Evolutionary conservation across 257 asterid species (phyloP).

Genomic region (Nemophila menziesii): DNA sequence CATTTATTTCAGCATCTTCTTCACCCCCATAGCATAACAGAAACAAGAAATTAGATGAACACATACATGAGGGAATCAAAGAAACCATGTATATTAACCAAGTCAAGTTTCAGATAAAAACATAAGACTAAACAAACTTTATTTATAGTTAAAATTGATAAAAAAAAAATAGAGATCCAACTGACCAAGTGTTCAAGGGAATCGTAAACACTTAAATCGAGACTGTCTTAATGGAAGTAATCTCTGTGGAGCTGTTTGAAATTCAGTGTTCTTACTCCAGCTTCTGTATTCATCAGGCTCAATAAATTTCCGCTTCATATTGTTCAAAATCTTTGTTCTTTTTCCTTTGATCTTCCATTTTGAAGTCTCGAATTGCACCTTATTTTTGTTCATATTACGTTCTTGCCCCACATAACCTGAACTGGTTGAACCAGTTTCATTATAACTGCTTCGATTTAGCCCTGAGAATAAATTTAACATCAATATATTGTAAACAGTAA

Average conservation of each 20-base stretch:
- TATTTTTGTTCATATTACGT: conserved; percentile 18
- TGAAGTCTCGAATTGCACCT: conserved; percentile 36
- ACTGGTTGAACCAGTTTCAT: conserved; percentile 37
- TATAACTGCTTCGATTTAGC: conserved; percentile 11
- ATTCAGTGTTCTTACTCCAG: conserved; percentile 42
- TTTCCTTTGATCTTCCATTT: conserved; percentile 76
- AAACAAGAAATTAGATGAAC: too few species aligned
- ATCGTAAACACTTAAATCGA: conserved; percentile 45
- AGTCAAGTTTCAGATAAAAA: too few species aligned
- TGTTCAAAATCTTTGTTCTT: conserved; percentile 47
- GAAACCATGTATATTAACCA: too few species aligned
- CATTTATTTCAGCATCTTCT: too few species aligned
- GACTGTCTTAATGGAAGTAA: conserved; percentile 62
- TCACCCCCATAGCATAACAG: too few species aligned
- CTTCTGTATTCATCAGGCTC: conserved; percentile 38
- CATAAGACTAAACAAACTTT: too few species aligned
- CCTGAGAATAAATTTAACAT: not conserved
- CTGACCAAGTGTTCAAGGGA: too few species aligned
- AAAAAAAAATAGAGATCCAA: too few species aligned
- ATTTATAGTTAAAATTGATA: too few species aligned
- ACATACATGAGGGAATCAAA: too few species aligned
- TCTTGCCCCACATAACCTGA: conserved; percentile 46
- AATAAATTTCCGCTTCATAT: conserved; percentile 26
- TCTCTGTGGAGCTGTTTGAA: conserved; percentile 33
- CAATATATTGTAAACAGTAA: not conserved